Evolutionary conservation across 495 filamentous ascomycete species (phyloP).

Genomic region (Penicilliopsis zonata): DNA sequence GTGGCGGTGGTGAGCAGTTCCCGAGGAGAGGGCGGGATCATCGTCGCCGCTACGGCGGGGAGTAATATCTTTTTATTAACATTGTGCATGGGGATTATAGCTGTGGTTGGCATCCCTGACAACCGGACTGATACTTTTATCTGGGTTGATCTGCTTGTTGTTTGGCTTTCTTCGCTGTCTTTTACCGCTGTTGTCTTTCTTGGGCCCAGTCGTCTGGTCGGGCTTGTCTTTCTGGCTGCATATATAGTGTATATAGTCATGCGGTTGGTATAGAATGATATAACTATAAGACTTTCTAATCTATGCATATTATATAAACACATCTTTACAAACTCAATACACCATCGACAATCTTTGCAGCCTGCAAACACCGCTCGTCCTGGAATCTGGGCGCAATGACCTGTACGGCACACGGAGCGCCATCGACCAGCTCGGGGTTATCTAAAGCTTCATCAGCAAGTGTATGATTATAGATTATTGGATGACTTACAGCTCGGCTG

Average conservation of each 20-base stretch:
- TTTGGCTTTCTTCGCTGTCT: constrained; percentile 16
- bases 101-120: constrained; percentile 11
- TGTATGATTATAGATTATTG: too few relatives aligned
- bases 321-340: too few relatives aligned
- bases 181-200: constrained; percentile 17
- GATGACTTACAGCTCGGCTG: too few relatives aligned
- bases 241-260: constrained; percentile 29
- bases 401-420: too few relatives aligned
- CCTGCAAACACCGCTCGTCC: too few relatives aligned
- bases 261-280: too few relatives aligned
- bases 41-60: constrained; percentile 42
- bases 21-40: constrained; percentile 33
- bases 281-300: too few relatives aligned
- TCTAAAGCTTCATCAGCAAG: too few relatives aligned
- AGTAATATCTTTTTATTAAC: constrained; percentile 45
- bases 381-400: too few relatives aligned
- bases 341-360: too few relatives aligned
- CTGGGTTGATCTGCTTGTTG: constrained; percentile 23
- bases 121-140: constrained; percentile 14
- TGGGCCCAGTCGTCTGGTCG: constrained; percentile 14
- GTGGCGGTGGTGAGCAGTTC: constrained; percentile 33
- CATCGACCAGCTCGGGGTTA: too few relatives aligned
- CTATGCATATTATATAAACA: too few relatives aligned
- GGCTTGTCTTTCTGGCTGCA: constrained; percentile 18
- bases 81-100: constrained; percentile 35